These are phyloP conservation scores for Phytophthora megakarya DNA, from an alignment of 352 stramenopile species.

Conservation along the genomic window DNA sequence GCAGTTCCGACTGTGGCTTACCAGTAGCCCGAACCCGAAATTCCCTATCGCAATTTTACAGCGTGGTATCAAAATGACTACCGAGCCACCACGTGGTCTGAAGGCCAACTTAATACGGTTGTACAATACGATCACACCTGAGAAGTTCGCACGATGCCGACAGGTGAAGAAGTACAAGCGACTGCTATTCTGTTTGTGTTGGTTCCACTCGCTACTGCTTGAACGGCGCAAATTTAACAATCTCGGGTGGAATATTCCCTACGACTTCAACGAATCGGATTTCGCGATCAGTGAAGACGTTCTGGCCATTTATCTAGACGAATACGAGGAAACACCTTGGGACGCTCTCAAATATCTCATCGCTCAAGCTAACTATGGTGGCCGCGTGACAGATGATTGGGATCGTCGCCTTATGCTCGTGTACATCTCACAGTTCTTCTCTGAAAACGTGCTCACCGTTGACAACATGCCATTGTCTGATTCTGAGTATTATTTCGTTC, in stretches of 20 bases:
- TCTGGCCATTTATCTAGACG: slow-evolving; percentile 93
- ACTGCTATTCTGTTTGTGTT: slow-evolving; percentile 94
- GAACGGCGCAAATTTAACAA: slow-evolving; percentile 97
- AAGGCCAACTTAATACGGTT: slow-evolving; percentile 93
- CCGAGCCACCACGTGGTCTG: slow-evolving; percentile 92
- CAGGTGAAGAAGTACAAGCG: slow-evolving; percentile 92
- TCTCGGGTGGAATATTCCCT: slow-evolving; percentile 97
- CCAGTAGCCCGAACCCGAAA: slow-evolving; percentile 91
- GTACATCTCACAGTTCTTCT: slow-evolving; percentile 97
- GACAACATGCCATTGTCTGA: slow-evolving; percentile 90
- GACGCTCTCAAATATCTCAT: slow-evolving; percentile 96
- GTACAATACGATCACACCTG: slow-evolving; percentile 93
- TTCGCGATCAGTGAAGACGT: slow-evolving; percentile 97
- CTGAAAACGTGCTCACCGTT: slow-evolving; percentile 82
- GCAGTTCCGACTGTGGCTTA: slow-evolving; percentile 94
- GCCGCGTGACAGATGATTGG: slow-evolving; percentile 96
- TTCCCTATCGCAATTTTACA: slow-evolving; percentile 97
- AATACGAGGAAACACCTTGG: slow-evolving; percentile 93
- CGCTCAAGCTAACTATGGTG: slow-evolving; percentile 96
- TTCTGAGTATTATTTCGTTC: slow-evolving; percentile 94
- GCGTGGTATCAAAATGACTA: slow-evolving; percentile 96
- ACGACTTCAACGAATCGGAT: slow-evolving; percentile 98
- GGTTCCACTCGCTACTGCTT: slow-evolving; percentile 96
- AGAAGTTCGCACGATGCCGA: slow-evolving; percentile 86
- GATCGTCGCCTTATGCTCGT: slow-evolving; percentile 95